phyloP scores from a whole-genome alignment of 768 basidiomycete genomes.

The Kwoniella heveanensis region DNA sequence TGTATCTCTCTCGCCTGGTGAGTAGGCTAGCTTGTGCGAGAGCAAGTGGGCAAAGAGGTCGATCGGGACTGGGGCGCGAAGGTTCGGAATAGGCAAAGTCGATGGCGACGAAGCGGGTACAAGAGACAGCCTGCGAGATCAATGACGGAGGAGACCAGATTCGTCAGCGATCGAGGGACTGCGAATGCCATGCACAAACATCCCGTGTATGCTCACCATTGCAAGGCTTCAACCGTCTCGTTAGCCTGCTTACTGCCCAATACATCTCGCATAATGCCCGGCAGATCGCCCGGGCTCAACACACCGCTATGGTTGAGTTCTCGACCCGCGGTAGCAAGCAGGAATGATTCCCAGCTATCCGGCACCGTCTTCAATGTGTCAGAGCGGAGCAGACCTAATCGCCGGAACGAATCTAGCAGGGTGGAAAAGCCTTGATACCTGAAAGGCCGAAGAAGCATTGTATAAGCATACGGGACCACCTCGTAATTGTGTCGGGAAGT shows the following conservation, averaged over 20 bases:
- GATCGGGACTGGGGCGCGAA: conserved; percentile 55
- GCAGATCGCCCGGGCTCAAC: conserved; percentile 11
- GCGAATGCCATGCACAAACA: no score
- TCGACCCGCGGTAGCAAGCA: conserved; percentile 9
- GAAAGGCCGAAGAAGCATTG: not conserved
- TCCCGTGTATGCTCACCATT: conserved; percentile 43
- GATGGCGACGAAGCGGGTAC: conserved; percentile 21
- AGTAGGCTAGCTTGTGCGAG: conserved; percentile 70
- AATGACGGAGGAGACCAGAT: no score
- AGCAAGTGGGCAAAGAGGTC: conserved; percentile 76
- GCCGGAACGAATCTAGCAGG: conserved; percentile 71
- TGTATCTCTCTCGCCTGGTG: conserved; percentile 74
- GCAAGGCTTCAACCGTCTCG: conserved; percentile 41
- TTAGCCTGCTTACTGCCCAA: conserved; percentile 20
- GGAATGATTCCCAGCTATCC: conserved; percentile 58
- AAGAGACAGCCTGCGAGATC: not conserved
- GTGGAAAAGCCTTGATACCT: conserved; percentile 83
- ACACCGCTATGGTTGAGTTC: conserved; percentile 41
- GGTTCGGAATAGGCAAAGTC: conserved; percentile 19
- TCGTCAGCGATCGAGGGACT: no score
- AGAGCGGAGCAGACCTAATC: conserved; percentile 68
- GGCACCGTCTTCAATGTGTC: conserved; percentile 52
- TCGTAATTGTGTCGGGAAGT: not conserved
- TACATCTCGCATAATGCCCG: conserved; percentile 17
- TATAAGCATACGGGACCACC: not conserved